Evolutionary conservation across 176 grass and related monocot genomes (phyloP).

Genomic region (Cocos nucifera): DNA sequence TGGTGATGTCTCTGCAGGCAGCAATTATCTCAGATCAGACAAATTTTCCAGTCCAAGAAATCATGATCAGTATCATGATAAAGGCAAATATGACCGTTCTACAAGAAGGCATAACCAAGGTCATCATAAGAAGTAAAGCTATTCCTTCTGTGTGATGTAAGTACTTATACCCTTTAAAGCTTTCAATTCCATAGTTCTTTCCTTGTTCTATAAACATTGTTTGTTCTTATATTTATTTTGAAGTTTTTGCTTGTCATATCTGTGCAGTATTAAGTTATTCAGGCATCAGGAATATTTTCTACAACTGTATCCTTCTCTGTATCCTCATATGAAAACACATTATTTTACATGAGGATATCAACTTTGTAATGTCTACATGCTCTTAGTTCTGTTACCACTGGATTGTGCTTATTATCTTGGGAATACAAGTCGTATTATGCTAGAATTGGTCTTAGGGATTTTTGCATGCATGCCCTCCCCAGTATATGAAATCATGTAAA

Average conservation of each 20-base stretch:
- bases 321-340: conserved; percentile 52
- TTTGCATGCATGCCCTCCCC: too few relatives aligned
- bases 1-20: conserved; percentile 8
- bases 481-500: too few relatives aligned
- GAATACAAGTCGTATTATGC: too few relatives aligned
- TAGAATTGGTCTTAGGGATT: too few relatives aligned
- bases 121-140: conserved; percentile 24
- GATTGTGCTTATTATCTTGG: too few relatives aligned
- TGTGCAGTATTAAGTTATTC: conserved; percentile 53
- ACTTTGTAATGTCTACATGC: too few relatives aligned
- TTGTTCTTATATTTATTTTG: conserved; percentile 19
- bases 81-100: not conserved
- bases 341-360: conserved; percentile 1
- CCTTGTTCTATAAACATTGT: too few relatives aligned
- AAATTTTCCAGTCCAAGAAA: conserved; percentile 6
- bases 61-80: conserved; percentile 16
- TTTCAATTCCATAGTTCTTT: too few relatives aligned
- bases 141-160: conserved; percentile 7
- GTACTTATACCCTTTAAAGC: not conserved
- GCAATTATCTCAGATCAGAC: conserved; percentile 6
- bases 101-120: conserved; percentile 29
- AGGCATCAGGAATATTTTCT: conserved; percentile 39
- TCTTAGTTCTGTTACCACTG: too few relatives aligned
- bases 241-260: conserved; percentile 27
- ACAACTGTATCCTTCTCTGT: conserved; percentile 94